Evolutionary conservation across 129 eudicot genomes (phyloP), one percentile per base, ranked within the genome.

Genomic region (Dittrichia graveolens): DNA sequence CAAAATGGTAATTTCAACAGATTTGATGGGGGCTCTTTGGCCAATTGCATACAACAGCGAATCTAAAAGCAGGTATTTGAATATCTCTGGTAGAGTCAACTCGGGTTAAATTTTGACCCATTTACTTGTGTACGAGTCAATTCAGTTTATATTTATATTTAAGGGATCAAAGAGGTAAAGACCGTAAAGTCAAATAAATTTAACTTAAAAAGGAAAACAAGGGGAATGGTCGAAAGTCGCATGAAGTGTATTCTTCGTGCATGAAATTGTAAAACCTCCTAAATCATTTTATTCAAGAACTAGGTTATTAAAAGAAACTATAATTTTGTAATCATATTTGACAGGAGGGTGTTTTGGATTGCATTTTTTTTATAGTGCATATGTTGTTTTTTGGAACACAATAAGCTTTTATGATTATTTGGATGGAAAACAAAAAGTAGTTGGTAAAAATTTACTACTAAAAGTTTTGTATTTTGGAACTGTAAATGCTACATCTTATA

Each of bases 21-120:
- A 76, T 81, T 70, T 71, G 89, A 81, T 38, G 79, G 85, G 70
- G 77, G 74, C 63, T 71, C 83, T 68, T 55, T 64, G 61, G 62
- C 70, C 62, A 72, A 65, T 42, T 74, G 75, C 58, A 75, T 71
- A 63, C 85, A 39, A 55, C 87, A 79, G 78, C 53, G 78, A 77
- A 67, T 55, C 60, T 77, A 63, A 65, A 55, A 38, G 54, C 85
- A 76, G 87, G 89, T 87, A 82, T 35, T 41, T 73, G 38, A 48
- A 60, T 48, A 47, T 72, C 55, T 10, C 3, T 58, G 58, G 53
- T 37, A 53, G 34, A 3, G 31, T 35, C 12, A 9, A 1, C 13
- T 13, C 5, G 6, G 44, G 45, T 38, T 19, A 67, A 14, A 18
- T 59, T 67, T 77, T 47, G 61, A 15, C 31, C 49, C 38, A 46